Percentiles rank a stretch among this genome's conserved stretches.
These are phyloP conservation scores for Juncus inflexus DNA, from an alignment of 176 grass and related monocot genomes.

Conservation along the genomic window DNA sequence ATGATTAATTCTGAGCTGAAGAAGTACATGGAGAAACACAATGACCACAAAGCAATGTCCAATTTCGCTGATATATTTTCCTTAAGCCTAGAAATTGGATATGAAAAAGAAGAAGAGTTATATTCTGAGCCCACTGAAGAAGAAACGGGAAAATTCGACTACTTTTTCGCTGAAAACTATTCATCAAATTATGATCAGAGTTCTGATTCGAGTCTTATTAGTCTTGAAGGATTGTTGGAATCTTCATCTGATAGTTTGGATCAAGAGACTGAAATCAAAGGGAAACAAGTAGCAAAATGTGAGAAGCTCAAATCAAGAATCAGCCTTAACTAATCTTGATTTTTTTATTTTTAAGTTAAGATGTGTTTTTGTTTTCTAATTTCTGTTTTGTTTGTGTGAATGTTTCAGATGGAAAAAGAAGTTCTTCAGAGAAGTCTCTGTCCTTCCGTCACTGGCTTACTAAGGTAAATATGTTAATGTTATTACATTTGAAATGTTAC, in stretches of 20 bases:
- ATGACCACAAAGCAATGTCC: constrained; percentile 22
- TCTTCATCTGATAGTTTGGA: constrained; percentile 22
- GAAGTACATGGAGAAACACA: constrained; percentile 55
- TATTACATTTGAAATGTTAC: too few species aligned
- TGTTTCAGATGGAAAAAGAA: constrained; percentile 24
- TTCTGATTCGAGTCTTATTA: background rate
- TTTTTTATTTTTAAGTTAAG: constrained; percentile 18
- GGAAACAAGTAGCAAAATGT: constrained; percentile 22
- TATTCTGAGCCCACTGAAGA: constrained; percentile 17
- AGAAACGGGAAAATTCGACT: too few species aligned
- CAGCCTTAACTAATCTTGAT: constrained; percentile 13
- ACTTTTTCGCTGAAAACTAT: constrained; percentile 17
- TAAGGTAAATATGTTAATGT: too few species aligned
- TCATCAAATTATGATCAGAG: background rate
- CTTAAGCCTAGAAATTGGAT: background rate
- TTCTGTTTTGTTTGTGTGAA: background rate
- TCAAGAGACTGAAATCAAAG: constrained; percentile 14
- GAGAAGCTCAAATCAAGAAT: constrained; percentile 6
- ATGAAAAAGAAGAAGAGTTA: constrained; percentile 25
- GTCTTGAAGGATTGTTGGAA: background rate
- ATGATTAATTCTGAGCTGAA: constrained; percentile 61
- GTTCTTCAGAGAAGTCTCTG: too few species aligned
- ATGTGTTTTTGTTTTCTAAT: constrained; percentile 10
- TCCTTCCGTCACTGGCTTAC: too few species aligned
- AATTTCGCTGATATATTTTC: constrained; percentile 48